These are phyloP conservation scores for Trametes meyenii DNA, from an alignment of 768 basidiomycete species.

Conservation along the genomic window DNA sequence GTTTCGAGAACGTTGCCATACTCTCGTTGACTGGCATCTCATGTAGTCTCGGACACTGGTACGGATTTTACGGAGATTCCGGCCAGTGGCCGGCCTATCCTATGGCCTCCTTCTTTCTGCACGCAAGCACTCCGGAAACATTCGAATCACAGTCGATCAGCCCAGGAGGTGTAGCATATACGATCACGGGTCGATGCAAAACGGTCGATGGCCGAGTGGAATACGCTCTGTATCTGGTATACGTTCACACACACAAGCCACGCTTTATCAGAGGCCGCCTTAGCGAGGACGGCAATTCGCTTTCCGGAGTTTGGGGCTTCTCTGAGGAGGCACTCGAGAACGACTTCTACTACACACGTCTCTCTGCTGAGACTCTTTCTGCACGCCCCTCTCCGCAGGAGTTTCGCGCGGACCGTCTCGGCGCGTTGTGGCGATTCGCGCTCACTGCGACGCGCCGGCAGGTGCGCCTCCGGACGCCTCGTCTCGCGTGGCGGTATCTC, in stretches of 20 bases:
- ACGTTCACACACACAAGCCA: not conserved
- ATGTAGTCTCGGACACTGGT: not conserved
- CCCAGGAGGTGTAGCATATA: not conserved
- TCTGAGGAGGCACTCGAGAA: not conserved
- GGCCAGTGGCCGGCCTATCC: not conserved
- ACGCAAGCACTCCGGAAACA: not conserved
- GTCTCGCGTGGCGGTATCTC: too few species aligned
- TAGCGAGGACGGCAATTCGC: not conserved
- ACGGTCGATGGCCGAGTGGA: not conserved
- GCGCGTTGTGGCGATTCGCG: slow-evolving; percentile 1
- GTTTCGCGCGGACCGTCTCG: not conserved
- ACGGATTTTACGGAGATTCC: not conserved
- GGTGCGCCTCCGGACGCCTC: not conserved
- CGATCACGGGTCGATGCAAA: not conserved
- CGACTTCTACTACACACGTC: not conserved
- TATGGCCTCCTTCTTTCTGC: not conserved
- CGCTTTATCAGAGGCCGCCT: not conserved
- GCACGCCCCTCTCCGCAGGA: not conserved
- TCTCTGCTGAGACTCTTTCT: not conserved
- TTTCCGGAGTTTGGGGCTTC: not conserved
- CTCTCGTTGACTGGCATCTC: not conserved
- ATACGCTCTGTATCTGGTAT: not conserved
- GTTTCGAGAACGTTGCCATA: not conserved
- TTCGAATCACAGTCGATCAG: not conserved
- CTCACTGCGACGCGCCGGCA: not conserved